phyloP scores from a whole-genome alignment of 2,329 filamentous ascomycete species.

The Fusarium pseudograminearum region DNA sequence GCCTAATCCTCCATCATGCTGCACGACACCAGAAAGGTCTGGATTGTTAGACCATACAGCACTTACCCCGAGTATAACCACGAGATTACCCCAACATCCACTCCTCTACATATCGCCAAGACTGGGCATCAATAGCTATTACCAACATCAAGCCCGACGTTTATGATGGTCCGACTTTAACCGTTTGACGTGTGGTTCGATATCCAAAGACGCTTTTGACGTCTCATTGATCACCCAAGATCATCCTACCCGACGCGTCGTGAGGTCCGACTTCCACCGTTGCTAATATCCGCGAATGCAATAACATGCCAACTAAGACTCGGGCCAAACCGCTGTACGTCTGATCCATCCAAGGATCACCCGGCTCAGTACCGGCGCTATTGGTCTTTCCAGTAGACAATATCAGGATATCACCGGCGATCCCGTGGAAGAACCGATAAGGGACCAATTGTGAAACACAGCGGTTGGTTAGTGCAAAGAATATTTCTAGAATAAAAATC shows the following conservation, averaged over 20 bases:
- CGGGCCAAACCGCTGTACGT: background rate
- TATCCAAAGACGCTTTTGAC: background rate
- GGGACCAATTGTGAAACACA: slow-evolving; percentile 2
- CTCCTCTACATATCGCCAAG: background rate
- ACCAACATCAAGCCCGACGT: background rate
- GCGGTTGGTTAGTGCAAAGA: background rate
- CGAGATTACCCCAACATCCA: background rate
- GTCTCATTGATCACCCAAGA: background rate
- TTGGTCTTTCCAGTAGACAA: background rate
- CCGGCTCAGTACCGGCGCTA: background rate
- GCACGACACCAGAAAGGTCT: background rate
- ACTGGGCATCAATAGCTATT: slow-evolving; percentile 1
- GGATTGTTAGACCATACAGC: background rate
- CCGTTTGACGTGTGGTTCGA: background rate
- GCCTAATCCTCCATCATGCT: background rate
- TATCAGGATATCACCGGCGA: background rate
- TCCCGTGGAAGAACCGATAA: background rate
- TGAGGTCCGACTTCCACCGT: background rate
- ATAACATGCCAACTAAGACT: background rate
- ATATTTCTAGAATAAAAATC: slow-evolving; percentile 37
- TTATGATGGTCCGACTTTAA: background rate
- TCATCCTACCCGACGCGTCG: background rate
- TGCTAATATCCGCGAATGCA: background rate
- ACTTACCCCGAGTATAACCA: background rate
- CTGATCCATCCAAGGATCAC: slow-evolving; percentile 2